Base-by-base conservation (phyloP, 202 grass and related monocot species). In the Zizania palustris region DNA sequence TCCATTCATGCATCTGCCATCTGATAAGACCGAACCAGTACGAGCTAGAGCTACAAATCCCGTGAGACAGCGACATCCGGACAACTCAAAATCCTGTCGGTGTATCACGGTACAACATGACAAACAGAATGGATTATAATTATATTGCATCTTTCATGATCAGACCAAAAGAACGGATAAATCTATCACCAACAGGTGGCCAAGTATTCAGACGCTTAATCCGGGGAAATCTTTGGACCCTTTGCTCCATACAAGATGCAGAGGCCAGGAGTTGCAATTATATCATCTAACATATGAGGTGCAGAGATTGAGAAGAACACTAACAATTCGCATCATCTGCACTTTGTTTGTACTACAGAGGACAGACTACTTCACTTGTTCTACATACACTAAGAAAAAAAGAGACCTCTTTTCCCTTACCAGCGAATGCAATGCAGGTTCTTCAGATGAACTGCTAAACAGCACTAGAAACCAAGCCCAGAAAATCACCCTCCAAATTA, bases 81-180 rank as follows among this genome's bases (percentile, higher is more conserved):
- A 3, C 67, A 35, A 73, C 82, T 39, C 50, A 35, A 75, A 57
- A 65, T 40, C 68, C 33, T 59, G 75, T 41, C 34, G 19, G 35
- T 10, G 9, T 19, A 72, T 73, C 40, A 34, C 21, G 11, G 15
- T 9, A 42, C 18, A 9, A 5, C 50, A 11, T 11, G 20, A 63
- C 54, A 33, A 28, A 28, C 1, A 28, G 69, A 16, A 20, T 16
- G 11, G 21, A 33, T 38, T 11, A 0, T 0, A 36, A 33, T 38
- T 11, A 0, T 0, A 13, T 8, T 48, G 45, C 41, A 19, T 45
- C 43, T 37, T 72, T 35, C 67, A 46, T 58, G 33, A 34, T 40
- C 7, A 9, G 14, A 5, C 13, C 22, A 45, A 20, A 20, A 18
- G 16, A 58, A 50, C 20, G 20, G 38, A 5, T 28, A 6, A 15